phyloP scores from a whole-genome alignment of 2,329 filamentous ascomycete genomes.

The Bisporella sp. region DNA sequence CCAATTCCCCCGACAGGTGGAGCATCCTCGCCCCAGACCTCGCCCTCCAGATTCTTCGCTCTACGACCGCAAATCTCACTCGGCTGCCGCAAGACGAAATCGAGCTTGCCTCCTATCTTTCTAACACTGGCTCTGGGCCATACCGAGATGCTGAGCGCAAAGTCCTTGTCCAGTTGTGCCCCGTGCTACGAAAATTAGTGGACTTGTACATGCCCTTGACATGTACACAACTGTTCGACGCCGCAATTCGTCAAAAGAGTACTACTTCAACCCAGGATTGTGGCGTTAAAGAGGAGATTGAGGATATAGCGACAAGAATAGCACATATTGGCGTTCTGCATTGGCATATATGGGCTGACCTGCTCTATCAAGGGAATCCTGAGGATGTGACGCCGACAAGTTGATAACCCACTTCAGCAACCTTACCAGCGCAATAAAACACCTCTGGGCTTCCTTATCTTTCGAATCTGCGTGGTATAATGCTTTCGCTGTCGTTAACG shows the following conservation, averaged over 20 bases:
- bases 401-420: too few species aligned
- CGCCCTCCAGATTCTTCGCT: constrained; percentile 27
- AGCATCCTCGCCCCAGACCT: constrained; percentile 17
- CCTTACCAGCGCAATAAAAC: too few species aligned
- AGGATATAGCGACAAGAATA: constrained; percentile 68
- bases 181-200: constrained; percentile 23
- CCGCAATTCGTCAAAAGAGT: constrained; percentile 21
- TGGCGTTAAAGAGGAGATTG: constrained; percentile 31
- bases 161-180: constrained; percentile 20
- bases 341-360: constrained; percentile 79
- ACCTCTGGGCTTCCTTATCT: too few species aligned
- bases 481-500: too few species aligned
- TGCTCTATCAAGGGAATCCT: constrained; percentile 52
- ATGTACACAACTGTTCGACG: constrained; percentile 26
- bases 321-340: constrained; percentile 81
- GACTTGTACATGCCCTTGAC: constrained; percentile 23
- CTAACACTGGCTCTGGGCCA: constrained; percentile 19
- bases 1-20: constrained; percentile 23
- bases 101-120: constrained; percentile 24
- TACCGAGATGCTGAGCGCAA: constrained; percentile 24
- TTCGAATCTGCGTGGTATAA: too few species aligned
- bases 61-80: constrained; percentile 22
- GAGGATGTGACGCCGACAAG: too few species aligned
- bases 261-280: not conserved
- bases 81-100: constrained; percentile 24